Evolutionary conservation across 2,329 filamentous ascomycete species (phyloP).

Genomic region (Fusarium nygamai): DNA sequence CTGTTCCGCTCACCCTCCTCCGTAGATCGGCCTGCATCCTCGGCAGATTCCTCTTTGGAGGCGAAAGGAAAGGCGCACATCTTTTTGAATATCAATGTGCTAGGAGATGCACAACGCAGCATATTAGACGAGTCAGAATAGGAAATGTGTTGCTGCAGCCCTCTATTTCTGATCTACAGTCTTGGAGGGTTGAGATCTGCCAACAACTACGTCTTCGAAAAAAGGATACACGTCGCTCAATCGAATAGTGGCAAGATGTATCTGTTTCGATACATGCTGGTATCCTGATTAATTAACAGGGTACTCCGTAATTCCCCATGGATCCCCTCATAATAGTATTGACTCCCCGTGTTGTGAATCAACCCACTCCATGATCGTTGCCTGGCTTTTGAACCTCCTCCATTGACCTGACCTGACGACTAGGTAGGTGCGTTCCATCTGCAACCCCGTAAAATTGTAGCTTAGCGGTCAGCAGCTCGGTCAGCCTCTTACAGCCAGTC

Average conservation of each 20-base stretch:
- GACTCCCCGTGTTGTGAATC: slow-evolving; percentile 20
- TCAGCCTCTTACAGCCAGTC: slow-evolving; percentile 11
- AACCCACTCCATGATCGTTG: slow-evolving; percentile 29
- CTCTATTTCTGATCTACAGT: slow-evolving; percentile 34
- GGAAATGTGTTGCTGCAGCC: slow-evolving; percentile 19
- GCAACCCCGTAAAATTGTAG: slow-evolving; percentile 14
- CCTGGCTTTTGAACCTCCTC: slow-evolving; percentile 26
- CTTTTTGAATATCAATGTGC: slow-evolving; percentile 1
- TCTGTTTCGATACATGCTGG: neutral
- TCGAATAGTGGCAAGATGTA: slow-evolving; percentile 17
- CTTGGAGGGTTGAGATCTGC: slow-evolving; percentile 33
- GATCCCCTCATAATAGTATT: slow-evolving; percentile 5
- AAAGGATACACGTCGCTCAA: neutral
- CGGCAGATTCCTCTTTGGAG: slow-evolving; percentile 30
- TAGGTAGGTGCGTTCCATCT: neutral
- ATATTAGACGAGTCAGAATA: neutral
- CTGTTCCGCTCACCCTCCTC: slow-evolving; percentile 22
- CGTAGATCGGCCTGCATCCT: slow-evolving; percentile 28
- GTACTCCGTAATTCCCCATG: slow-evolving; percentile 17
- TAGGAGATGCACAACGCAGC: slow-evolving; percentile 3
- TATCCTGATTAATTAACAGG: slow-evolving; percentile 5
- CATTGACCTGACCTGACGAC: slow-evolving; percentile 26
- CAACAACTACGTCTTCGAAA: slow-evolving; percentile 11
- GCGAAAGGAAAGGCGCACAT: slow-evolving; percentile 32
- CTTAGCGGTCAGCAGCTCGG: slow-evolving; percentile 14